Conservation (phyloP, 768 basidiomycete species). For the Tricholoma matsutake region DNA sequence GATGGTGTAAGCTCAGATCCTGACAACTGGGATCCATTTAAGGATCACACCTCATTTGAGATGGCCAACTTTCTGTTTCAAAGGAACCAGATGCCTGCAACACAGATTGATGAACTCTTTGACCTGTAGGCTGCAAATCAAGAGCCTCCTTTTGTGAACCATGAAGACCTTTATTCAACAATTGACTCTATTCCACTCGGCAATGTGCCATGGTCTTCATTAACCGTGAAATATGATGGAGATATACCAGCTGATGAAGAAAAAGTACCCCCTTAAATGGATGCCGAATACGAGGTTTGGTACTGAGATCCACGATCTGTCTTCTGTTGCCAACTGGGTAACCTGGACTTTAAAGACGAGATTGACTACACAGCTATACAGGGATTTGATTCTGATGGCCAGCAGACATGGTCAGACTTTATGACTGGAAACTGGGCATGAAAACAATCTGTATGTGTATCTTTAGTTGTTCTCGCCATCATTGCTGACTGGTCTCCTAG, state of each 20-base stretch:
- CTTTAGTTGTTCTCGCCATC: background rate
- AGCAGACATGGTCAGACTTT: constrained; percentile 16
- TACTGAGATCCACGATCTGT: constrained; percentile 28
- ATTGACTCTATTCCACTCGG: constrained; percentile 35
- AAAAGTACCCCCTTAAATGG: constrained; percentile 30
- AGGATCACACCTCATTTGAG: constrained; percentile 9
- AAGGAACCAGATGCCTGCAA: constrained; percentile 18
- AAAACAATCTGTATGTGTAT: constrained; percentile 16
- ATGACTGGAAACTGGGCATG: constrained; percentile 25
- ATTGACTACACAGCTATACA: constrained; percentile 32
- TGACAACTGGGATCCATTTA: constrained; percentile 15
- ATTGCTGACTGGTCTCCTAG: background rate
- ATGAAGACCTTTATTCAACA: constrained; percentile 26
- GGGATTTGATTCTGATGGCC: constrained; percentile 15
- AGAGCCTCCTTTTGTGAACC: constrained; percentile 28
- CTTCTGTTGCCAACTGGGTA: constrained; percentile 26
- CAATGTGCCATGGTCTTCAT: constrained; percentile 34
- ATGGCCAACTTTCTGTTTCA: constrained; percentile 15
- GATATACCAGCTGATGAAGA: constrained; percentile 12
- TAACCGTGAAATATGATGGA: constrained; percentile 26
- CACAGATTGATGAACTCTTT: constrained; percentile 24
- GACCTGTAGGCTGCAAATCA: constrained; percentile 13
- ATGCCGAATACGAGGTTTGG: constrained; percentile 26
- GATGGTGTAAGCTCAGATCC: background rate
- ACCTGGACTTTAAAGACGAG: constrained; percentile 29